These are phyloP conservation scores for Epichloe bromicola DNA, from an alignment of 2,329 filamentous ascomycete species.

Conservation along the genomic window DNA sequence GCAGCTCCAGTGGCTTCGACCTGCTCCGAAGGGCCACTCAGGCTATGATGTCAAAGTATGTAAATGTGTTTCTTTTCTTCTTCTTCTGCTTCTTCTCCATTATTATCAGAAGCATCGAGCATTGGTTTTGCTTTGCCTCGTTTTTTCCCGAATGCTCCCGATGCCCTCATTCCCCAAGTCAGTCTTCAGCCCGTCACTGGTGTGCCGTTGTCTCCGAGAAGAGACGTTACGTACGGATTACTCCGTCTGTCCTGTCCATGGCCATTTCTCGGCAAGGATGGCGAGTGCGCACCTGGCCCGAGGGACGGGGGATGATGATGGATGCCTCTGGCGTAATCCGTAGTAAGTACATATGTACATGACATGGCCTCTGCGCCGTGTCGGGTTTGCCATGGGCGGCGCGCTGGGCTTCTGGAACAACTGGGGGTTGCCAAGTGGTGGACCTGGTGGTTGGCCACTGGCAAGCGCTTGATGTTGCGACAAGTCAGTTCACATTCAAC, in stretches of 20 bases:
- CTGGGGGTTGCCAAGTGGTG: neutral
- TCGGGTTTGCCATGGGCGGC: too few species aligned
- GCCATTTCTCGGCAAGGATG: neutral
- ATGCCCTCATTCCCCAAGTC: neutral
- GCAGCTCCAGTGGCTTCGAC: constrained; percentile 36
- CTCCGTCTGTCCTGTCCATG: too few species aligned
- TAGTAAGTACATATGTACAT: too few species aligned
- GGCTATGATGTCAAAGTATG: constrained; percentile 51
- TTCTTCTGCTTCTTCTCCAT: neutral
- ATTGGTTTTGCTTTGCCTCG: too few species aligned
- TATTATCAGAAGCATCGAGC: neutral
- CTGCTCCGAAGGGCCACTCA: constrained; percentile 48
- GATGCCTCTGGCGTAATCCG: neutral
- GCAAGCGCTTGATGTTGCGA: neutral
- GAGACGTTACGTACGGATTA: neutral
- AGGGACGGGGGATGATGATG: neutral
- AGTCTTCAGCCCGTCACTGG: neutral
- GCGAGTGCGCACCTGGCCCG: neutral
- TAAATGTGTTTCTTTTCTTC: constrained; percentile 10
- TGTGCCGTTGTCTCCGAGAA: neutral
- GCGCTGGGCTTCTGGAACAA: neutral
- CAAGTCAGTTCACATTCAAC: too few species aligned
- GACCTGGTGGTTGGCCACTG: neutral
- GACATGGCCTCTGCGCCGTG: neutral
- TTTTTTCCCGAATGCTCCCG: neutral